A percentile compares a stretch with the other conserved stretches of the same genome.
These are phyloP conservation scores for Inga oerstediana DNA, from an alignment of 306 rosid genomes.

Conservation along the genomic window DNA sequence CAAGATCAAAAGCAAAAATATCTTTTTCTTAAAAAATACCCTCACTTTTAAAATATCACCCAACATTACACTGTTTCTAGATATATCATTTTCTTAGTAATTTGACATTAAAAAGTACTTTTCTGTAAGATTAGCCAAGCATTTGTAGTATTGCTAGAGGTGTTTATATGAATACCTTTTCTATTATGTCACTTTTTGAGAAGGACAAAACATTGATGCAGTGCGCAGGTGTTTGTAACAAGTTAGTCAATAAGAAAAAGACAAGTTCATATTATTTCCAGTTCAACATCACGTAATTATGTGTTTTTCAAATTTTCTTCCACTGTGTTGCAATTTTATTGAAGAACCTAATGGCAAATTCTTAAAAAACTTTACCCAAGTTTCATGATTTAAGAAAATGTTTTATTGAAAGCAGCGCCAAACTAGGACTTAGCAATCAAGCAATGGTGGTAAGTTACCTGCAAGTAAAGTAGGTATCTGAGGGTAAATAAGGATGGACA, in stretches of 20 bases:
- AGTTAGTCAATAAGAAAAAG: background rate
- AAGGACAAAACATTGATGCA: background rate
- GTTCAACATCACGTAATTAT: background rate
- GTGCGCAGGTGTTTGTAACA: background rate
- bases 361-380: background rate
- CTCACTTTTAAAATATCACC: background rate
- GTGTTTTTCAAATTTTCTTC: background rate
- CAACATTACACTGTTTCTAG: background rate
- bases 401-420: background rate
- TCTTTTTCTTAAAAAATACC: background rate
- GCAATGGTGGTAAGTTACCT: slow-evolving; percentile 47
- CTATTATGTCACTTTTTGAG: background rate
- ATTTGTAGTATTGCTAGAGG: background rate
- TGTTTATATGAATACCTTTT: background rate
- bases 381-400: background rate
- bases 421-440: slow-evolving; percentile 3
- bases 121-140: background rate
- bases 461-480: slow-evolving; percentile 84
- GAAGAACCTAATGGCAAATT: background rate
- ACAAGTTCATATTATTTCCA: background rate
- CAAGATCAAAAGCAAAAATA: background rate
- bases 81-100: background rate
- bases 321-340: background rate
- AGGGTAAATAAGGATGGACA: slow-evolving; percentile 74
- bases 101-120: background rate